Evolutionary conservation across 805 yeast species (phyloP).

Genomic region (Pichia sporocuriosa): DNA sequence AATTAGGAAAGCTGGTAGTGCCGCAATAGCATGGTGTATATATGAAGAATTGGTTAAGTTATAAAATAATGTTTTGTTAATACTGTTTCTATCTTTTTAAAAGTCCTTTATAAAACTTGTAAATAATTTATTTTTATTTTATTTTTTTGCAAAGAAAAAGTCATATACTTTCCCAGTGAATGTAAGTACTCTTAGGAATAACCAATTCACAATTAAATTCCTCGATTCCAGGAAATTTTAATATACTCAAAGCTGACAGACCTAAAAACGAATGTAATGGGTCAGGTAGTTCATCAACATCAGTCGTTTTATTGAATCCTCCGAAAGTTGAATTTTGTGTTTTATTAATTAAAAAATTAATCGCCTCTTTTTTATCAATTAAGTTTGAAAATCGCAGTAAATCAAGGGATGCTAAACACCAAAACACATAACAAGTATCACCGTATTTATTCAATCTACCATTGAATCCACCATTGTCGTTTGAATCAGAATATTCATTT

Average conservation of each 20-base stretch:
- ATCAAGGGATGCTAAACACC: slow-evolving; percentile 60
- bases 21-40: slow-evolving; percentile 96
- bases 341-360: slow-evolving; percentile 39
- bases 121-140: neutral
- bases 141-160: too few species aligned
- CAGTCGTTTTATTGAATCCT: slow-evolving; percentile 65
- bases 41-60: slow-evolving; percentile 77
- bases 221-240: slow-evolving; percentile 17
- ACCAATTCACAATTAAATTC: slow-evolving; percentile 21
- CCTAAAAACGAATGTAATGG: slow-evolving; percentile 64
- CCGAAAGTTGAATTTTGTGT: slow-evolving; percentile 65
- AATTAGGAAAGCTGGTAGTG: slow-evolving; percentile 79
- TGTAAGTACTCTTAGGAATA: slow-evolving; percentile 17
- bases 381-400: slow-evolving; percentile 32
- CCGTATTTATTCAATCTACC: slow-evolving; percentile 81
- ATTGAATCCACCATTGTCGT: slow-evolving; percentile 72
- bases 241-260: slow-evolving; percentile 43
- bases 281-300: slow-evolving; percentile 53
- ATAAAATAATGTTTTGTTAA: slow-evolving; percentile 4
- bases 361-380: slow-evolving; percentile 32
- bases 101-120: too few species aligned
- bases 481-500: slow-evolving; percentile 32
- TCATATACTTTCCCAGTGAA: slow-evolving; percentile 18
- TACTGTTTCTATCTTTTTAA: neutral
- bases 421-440: slow-evolving; percentile 85